Base-by-base conservation (phyloP, 345 rosid species). In the Citrus inodora region DNA sequence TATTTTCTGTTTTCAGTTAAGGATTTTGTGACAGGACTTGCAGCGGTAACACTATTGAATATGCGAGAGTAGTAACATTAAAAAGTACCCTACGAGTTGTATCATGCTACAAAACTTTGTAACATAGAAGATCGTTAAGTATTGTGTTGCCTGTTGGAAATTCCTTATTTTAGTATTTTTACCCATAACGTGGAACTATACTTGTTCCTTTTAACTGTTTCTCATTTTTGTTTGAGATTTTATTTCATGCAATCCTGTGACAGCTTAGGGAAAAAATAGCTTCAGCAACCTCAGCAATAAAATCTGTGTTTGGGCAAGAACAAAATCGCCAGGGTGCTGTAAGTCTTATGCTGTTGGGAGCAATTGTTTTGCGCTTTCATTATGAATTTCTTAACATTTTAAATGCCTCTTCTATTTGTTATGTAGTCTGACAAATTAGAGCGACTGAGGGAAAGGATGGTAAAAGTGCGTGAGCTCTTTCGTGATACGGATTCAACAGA, bases 401-500 rank as follows among this genome's bases (percentile, higher is more conserved):
- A 7, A 38, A 55, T 35, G 3, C 70, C 48, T 76, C 58, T 63
- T 69, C 48, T 76, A 42, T 60, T 61, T 70, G 51, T 35, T 58
- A 14, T 77, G 71, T 82, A 96, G 99, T 85, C 95, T 28, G 91
- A 91, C 89, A 96, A 92, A 84, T 85, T 94, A 87, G 97, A 96
- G 90, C 71, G 64, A 37, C 84, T 96, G 33, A 88, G 99, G 87
- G 97, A 96, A 69, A 94, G 97, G 85, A 96, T 96, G 99, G 78
- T 96, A 74, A 94, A 96, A 94, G 99, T 96, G 75, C 89, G 97
- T 6, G 99, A 96, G 70, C 99, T 96, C 78, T 96, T 96, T 35
- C 97, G 92, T 71, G 93, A 94, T 85, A 82, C 88, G 7, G 93
- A 96, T 68, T 89, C 99, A 40, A 96, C 99, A 10, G 98, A 96